phyloP scores from a whole-genome alignment of 768 basidiomycete genomes.

The Hericium erinaceus region DNA sequence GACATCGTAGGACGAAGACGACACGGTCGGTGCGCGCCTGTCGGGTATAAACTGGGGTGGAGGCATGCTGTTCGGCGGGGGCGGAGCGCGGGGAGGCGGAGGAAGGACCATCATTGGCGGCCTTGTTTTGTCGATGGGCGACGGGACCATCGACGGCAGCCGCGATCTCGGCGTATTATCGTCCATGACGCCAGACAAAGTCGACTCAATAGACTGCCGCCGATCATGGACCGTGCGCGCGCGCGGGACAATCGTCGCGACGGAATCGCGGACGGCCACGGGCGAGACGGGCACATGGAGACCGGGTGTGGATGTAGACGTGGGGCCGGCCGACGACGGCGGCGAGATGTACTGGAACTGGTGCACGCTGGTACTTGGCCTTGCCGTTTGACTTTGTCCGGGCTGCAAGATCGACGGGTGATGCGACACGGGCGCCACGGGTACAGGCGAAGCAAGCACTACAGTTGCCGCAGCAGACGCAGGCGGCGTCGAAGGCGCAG shows the following conservation, averaged over 20 bases:
- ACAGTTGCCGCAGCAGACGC: constrained; percentile 6
- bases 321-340: constrained; percentile 32
- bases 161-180: constrained; percentile 45
- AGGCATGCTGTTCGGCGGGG: constrained; percentile 61
- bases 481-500: not conserved
- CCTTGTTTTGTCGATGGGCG: constrained; percentile 61
- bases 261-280: constrained; percentile 42
- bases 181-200: constrained; percentile 42
- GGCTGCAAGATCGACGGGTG: constrained; percentile 20
- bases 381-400: constrained; percentile 35
- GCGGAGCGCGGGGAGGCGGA: constrained; percentile 69
- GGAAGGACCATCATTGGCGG: constrained; percentile 77
- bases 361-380: constrained; percentile 49
- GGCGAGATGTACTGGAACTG: constrained; percentile 59
- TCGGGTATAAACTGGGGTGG: constrained; percentile 76
- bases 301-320: constrained; percentile 23
- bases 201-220: constrained; percentile 66
- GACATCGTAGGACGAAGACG: constrained; percentile 39
- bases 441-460: constrained; percentile 15
- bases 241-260: constrained; percentile 36
- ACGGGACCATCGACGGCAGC: constrained; percentile 46
- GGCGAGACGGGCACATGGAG: constrained; percentile 31
- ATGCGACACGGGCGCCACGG: constrained; percentile 12
- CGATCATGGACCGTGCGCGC: constrained; percentile 49
- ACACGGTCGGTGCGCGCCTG: constrained; percentile 36